Percentiles rank a stretch among this genome's conserved stretches.
phyloP scores from a whole-genome alignment of 2,329 filamentous ascomycete species.

The Sarocladiaceae sp. region DNA sequence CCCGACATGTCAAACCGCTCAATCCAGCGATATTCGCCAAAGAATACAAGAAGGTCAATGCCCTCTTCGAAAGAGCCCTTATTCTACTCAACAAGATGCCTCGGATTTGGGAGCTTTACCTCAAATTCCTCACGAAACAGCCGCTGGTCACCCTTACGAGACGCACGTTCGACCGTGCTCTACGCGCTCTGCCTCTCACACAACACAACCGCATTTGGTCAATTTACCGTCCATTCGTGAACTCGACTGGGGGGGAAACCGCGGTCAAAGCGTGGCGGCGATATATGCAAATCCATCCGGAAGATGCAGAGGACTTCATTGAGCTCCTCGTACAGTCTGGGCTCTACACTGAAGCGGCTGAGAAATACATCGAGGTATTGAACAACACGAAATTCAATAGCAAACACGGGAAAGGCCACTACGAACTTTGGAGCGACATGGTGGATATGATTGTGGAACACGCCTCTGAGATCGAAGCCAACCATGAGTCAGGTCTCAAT shows the following conservation, averaged over 20 bases:
- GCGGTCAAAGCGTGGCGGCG: conserved; percentile 90
- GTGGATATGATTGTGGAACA: conserved; percentile 88
- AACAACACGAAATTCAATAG: conserved; percentile 88
- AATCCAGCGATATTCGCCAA: conserved; percentile 73
- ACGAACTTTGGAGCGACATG: conserved; percentile 97
- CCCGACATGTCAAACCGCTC: conserved; percentile 71
- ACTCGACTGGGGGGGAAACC: conserved; percentile 81
- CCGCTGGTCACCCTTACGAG: conserved; percentile 85
- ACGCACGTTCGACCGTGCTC: conserved; percentile 82
- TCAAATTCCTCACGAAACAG: conserved; percentile 82
- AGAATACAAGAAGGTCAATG: conserved; percentile 91
- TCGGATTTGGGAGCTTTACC: conserved; percentile 95
- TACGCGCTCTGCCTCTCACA: conserved; percentile 85
- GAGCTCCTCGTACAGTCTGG: conserved; percentile 76
- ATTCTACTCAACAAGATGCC: conserved; percentile 99
- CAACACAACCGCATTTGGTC: conserved; percentile 96
- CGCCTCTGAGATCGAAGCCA: conserved; percentile 77
- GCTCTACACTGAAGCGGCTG: conserved; percentile 84
- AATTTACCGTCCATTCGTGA: conserved; percentile 83
- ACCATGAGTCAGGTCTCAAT: conserved; percentile 75
- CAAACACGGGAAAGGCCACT: conserved; percentile 89
- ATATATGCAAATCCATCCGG: conserved; percentile 95
- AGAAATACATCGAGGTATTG: conserved; percentile 84
- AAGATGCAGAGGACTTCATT: conserved; percentile 92
- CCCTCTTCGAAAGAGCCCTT: conserved; percentile 85